Evolutionary conservation across 768 basidiomycete species (phyloP), one percentile per base, ranked within the genome.

Genomic region (Termitomyces sp.): DNA sequence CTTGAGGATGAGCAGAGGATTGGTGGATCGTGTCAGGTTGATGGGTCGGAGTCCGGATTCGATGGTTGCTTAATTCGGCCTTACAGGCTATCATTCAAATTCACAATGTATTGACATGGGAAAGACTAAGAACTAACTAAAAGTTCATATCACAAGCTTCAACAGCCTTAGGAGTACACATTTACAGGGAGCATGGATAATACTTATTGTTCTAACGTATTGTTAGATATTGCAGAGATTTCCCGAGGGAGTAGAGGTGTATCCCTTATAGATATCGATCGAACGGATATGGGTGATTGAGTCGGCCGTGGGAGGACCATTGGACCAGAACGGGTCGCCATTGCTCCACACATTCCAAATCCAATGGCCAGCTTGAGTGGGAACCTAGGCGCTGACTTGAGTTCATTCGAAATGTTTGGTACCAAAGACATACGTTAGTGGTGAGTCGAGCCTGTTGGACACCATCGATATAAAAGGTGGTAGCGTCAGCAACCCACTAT

Each of bases 301-400:
- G 58, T 75, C 67, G 1, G 71, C 65, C 1, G 59, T 70, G 5
- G 74, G 74, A 31, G 74, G 74, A 12, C 73, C 73, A 36, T 67
- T 69, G 16, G 74, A 75, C 74, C 74, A 75, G 54, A 60, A 57
- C 9, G 67, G 67, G 55, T 72, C 69, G 27, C 73, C 74, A 56
- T 64, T 72, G 60, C 72, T 73, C 73, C 73, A 73, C 18, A 63
- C 62, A 58, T 75, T 75, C 73, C 73, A 73, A 30, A 74, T 64
- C 71, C 71, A 74, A 41, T 57, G 65, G 4, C 68, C 72, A 24
- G 68, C 64, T 34, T 62, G 55, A 6, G 66, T 68, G 2, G 74
- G 73, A 31, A 73, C 68, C 73, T 75, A 50, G 31, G 45, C 16
- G 3, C 15, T 16, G 12, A 39, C 15, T 37, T 37, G 16, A 54